Evolutionary conservation across 805 yeast genomes (phyloP).

Genomic region (Metschnikowia sp.): DNA sequence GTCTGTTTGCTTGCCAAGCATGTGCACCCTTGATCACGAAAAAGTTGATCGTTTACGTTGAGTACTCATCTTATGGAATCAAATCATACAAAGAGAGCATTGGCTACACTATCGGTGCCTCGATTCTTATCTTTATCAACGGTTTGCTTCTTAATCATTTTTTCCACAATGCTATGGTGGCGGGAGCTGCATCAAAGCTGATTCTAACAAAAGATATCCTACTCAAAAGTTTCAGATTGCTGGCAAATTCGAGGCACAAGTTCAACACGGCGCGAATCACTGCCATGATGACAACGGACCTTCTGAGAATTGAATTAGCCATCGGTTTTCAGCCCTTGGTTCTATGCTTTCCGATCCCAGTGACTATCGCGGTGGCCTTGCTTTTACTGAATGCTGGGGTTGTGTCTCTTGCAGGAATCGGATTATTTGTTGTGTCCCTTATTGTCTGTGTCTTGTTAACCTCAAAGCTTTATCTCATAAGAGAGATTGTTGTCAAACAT

Average conservation of each 20-base stretch:
- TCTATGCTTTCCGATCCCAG: slow-evolving; percentile 41
- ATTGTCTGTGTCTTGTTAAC: slow-evolving; percentile 33
- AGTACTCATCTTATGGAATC: slow-evolving; percentile 43
- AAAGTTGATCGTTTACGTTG: slow-evolving; percentile 63
- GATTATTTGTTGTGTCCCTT: slow-evolving; percentile 35
- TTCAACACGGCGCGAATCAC: slow-evolving; percentile 41
- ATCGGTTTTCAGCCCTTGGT: slow-evolving; percentile 42
- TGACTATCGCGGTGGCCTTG: slow-evolving; percentile 35
- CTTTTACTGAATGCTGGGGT: slow-evolving; percentile 38
- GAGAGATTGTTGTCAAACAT: slow-evolving; percentile 34
- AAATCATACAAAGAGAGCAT: slow-evolving; percentile 56
- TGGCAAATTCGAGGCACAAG: slow-evolving; percentile 29
- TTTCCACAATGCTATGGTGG: slow-evolving; percentile 41
- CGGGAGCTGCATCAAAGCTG: slow-evolving; percentile 41
- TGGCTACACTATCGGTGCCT: slow-evolving; percentile 73
- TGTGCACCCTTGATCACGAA: slow-evolving; percentile 66
- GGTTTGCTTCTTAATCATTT: slow-evolving; percentile 41
- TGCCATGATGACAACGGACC: slow-evolving; percentile 41
- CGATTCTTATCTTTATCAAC: slow-evolving; percentile 46
- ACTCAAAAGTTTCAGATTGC: slow-evolving; percentile 37
- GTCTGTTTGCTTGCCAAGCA: slow-evolving; percentile 49
- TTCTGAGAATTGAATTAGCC: slow-evolving; percentile 43
- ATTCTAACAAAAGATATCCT: slow-evolving; percentile 39
- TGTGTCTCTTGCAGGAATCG: slow-evolving; percentile 40
- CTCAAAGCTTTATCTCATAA: slow-evolving; percentile 30